These are phyloP conservation scores for Tulasnella sp. DNA, from an alignment of 768 basidiomycete genomes.

Conservation along the genomic window DNA sequence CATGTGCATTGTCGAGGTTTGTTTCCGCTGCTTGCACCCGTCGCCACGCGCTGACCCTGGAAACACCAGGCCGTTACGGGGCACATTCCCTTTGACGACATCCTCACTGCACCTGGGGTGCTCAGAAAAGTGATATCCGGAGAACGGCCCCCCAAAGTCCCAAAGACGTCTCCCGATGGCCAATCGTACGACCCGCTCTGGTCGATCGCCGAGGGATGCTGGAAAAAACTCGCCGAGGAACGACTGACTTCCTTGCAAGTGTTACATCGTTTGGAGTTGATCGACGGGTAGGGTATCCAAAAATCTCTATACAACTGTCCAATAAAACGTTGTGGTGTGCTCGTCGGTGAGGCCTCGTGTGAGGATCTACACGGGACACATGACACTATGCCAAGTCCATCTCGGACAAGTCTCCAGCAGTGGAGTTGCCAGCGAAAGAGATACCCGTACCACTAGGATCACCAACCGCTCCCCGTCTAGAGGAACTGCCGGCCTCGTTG, in stretches of 20 bases:
- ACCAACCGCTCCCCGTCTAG: neutral
- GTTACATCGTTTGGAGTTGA: too few species aligned
- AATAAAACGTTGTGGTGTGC: too few species aligned
- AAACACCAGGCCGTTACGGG: neutral
- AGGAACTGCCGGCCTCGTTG: neutral
- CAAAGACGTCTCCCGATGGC: conserved; percentile 8
- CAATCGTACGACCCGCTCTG: conserved; percentile 3
- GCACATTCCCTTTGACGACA: conserved; percentile 1
- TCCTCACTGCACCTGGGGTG: neutral
- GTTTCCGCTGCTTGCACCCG: neutral
- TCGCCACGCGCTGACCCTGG: neutral
- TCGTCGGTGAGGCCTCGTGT: too few species aligned
- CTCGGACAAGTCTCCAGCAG: neutral
- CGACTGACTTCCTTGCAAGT: too few species aligned
- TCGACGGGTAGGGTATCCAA: too few species aligned
- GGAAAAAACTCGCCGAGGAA: too few species aligned
- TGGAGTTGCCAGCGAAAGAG: neutral
- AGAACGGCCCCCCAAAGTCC: neutral
- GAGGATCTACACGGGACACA: too few species aligned
- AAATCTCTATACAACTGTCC: too few species aligned
- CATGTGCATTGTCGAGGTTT: conserved; percentile 17
- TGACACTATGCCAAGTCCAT: conserved; percentile 7
- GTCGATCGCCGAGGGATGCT: neutral
- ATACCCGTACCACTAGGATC: too few species aligned
- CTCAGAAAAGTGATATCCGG: neutral